phyloP scores from a whole-genome alignment of 495 filamentous ascomycete species.

The Penicillium macrosclerotiorum region DNA sequence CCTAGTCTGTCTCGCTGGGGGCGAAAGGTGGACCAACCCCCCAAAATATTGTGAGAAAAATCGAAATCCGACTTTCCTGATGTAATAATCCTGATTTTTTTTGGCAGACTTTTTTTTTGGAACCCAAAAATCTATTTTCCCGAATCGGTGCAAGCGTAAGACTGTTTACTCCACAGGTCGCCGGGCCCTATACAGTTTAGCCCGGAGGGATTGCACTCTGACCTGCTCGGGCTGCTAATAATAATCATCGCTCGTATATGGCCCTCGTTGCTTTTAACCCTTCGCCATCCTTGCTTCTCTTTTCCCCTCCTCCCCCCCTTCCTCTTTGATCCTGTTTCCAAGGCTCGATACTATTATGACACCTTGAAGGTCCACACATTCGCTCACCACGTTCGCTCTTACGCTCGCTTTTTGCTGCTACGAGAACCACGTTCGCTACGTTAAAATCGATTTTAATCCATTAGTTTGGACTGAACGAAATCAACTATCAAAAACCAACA shows the following conservation, averaged over 20 bases:
- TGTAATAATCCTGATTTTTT: conserved; percentile 4
- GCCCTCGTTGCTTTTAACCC: conserved; percentile 27
- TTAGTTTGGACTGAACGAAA: conserved; percentile 13
- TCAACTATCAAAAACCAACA: conserved; percentile 6
- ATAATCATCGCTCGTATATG: conserved; percentile 23
- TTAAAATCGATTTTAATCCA: conserved; percentile 13
- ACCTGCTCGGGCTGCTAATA: conserved; percentile 29
- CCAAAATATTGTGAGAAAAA: not conserved
- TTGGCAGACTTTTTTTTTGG: too few species aligned
- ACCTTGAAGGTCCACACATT: conserved; percentile 38
- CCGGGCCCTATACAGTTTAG: conserved; percentile 27
- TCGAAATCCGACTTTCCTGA: conserved; percentile 5
- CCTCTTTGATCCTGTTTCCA: conserved; percentile 11
- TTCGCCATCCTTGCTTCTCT: conserved; percentile 28
- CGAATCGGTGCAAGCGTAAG: conserved; percentile 5
- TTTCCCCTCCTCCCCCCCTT: conserved; percentile 19
- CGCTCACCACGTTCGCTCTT: conserved; percentile 44
- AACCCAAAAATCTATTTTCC: too few species aligned
- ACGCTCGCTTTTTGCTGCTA: conserved; percentile 48
- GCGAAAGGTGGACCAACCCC: conserved; percentile 4
- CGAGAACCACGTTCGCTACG: conserved; percentile 48
- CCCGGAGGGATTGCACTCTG: conserved; percentile 23
- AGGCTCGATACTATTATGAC: conserved; percentile 31
- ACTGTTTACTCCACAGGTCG: conserved; percentile 22
- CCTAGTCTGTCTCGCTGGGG: conserved; percentile 2